Conservation (phyloP, 208 protist species). For the Leishmania mexicana region DNA sequence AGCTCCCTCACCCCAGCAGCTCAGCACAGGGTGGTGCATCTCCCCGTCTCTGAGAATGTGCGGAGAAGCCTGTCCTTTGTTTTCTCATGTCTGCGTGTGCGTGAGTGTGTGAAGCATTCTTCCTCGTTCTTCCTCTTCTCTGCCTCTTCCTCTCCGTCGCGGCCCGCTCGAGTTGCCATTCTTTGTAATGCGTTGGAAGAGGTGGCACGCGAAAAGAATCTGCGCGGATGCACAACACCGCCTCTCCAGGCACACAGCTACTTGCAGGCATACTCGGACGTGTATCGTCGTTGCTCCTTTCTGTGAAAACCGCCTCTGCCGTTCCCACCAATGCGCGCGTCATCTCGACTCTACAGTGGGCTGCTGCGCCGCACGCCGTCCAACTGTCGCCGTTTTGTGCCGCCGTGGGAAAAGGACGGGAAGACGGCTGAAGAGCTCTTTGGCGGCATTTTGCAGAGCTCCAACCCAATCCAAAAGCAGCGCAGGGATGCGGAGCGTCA, state of each 20-base stretch:
- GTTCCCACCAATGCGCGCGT: conserved; percentile 9
- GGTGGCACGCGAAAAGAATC: neutral
- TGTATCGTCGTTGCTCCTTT: neutral
- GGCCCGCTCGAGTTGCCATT: neutral
- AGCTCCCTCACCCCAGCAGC: neutral
- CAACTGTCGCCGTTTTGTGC: conserved; percentile 65
- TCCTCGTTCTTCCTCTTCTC: neutral
- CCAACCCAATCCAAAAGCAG: conserved; percentile 67
- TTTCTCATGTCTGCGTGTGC: neutral
- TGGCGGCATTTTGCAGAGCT: conserved; percentile 58
- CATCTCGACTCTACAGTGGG: neutral
- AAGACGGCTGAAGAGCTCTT: conserved; percentile 87
- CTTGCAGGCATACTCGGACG: neutral
- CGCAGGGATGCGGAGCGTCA: conserved; percentile 39
- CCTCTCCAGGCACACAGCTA: neutral
- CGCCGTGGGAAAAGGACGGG: conserved; percentile 85
- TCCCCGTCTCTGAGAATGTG: neutral
- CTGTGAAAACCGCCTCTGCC: neutral
- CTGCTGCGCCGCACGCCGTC: neutral
- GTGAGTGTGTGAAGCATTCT: neutral
- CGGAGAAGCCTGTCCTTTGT: neutral
- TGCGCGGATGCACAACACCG: neutral
- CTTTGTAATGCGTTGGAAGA: neutral
- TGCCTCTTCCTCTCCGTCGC: no score
- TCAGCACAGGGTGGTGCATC: neutral